Evolutionary conservation across 768 basidiomycete genomes (phyloP), one percentile per base, ranked within the genome.

Genomic region (Amanita exitialis): DNA sequence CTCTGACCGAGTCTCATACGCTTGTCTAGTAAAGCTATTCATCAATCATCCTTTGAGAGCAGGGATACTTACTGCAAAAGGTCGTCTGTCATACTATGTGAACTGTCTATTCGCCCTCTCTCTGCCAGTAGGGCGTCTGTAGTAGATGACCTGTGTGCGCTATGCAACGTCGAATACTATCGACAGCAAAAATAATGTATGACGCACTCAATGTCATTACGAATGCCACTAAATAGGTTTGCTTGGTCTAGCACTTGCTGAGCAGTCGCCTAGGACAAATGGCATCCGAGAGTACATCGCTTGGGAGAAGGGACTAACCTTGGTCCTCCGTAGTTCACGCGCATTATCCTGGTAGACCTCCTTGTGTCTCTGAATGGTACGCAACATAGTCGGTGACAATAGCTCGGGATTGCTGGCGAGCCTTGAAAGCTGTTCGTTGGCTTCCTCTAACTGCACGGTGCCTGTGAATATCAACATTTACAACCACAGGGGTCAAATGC

Each of bases 1-100:
- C 66, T 97, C 95, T 18, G 90, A 80, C 27, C 96, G 83, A 3
- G 95, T 97, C 62, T 92, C 96, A 61, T 97, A 94, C 25, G 95
- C 96, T 80, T 98, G 96, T 39, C 93, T 97, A 63, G 13, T 21
- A 34, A 25, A 39, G 27, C 25, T 51, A 48, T 30, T 28, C 38
- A 44, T 53, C 42, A 32, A 35, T 49, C 27, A 49, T 13, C 47
- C 25, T 6, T 7, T 38, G 46, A 51, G 45, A 18, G 49, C 38
- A 20, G 21, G 28, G 47, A 18, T 13, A 21, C 87, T 53, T 61
- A 95, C 93, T 86, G 79, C 21, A 99, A 73, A 30, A 94, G 76
- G 37, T 87, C 86, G 61, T 98, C 95, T 16, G 90, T 87, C 94
- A 98, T 97, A 52, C 80, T 74, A 69, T 98, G 94, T 20, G 88